Evolutionary conservation across 2,329 filamentous ascomycete species (phyloP).

Genomic region (Talaromyces sp.): DNA sequence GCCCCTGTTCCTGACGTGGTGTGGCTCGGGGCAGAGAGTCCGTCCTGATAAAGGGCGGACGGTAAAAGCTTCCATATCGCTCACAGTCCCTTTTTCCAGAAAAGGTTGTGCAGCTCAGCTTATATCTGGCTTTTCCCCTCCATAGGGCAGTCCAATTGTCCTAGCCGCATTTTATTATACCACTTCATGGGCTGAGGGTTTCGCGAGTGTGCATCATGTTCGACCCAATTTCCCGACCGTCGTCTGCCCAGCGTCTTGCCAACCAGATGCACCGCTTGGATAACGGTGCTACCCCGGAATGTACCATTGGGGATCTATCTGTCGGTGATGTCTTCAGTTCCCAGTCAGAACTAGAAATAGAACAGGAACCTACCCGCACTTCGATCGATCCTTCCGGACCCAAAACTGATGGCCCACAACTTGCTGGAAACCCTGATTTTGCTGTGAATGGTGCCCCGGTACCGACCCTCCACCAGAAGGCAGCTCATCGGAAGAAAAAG

Average conservation of each 20-base stretch:
- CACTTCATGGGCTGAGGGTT: not conserved
- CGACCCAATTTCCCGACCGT: slow-evolving; percentile 3
- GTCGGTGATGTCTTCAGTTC: slow-evolving; percentile 36
- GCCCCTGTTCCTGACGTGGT: slow-evolving; percentile 28
- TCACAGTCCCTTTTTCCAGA: not conserved
- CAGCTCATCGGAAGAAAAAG: slow-evolving; percentile 31
- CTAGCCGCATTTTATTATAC: not conserved
- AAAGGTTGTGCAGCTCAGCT: not conserved
- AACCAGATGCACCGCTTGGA: slow-evolving; percentile 10
- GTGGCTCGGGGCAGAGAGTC: slow-evolving; percentile 45
- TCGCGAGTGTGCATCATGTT: slow-evolving; percentile 4
- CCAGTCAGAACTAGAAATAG: slow-evolving; percentile 26
- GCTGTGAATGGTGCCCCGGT: not conserved
- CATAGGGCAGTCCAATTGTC: not conserved
- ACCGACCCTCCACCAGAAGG: slow-evolving; percentile 15
- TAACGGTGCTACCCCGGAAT: slow-evolving; percentile 15
- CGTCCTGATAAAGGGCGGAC: slow-evolving; percentile 50
- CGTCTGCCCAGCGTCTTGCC: slow-evolving; percentile 10
- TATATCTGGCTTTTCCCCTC: not conserved
- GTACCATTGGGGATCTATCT: slow-evolving; percentile 28
- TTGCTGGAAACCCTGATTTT: slow-evolving; percentile 13
- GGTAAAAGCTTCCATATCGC: slow-evolving; percentile 29
- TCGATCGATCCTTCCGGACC: slow-evolving; percentile 16
- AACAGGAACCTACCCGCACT: slow-evolving; percentile 11
- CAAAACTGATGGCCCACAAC: slow-evolving; percentile 20